Evolutionary conservation across 306 rosid genomes (phyloP).

Genomic region (Geum urbanum): DNA sequence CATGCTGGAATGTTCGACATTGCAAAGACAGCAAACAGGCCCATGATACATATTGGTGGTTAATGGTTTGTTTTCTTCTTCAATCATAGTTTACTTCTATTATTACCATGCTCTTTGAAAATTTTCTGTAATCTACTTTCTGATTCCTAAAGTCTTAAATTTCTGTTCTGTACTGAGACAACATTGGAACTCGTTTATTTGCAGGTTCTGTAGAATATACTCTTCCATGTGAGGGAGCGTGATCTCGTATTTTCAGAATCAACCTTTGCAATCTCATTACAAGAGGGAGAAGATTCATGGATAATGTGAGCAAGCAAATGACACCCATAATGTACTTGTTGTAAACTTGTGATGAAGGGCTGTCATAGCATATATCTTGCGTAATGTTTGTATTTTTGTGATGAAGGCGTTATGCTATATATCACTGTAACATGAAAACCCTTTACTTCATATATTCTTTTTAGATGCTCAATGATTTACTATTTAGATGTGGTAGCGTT

Average conservation of each 20-base stretch:
- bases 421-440: not conserved
- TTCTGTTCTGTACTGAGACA: not conserved
- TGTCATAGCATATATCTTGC: not conserved
- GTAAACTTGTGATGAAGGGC: too few species aligned
- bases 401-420: not conserved
- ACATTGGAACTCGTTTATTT: not conserved
- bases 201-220: conserved; percentile 2
- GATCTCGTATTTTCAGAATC: not conserved
- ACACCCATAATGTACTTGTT: too few species aligned
- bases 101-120: not conserved
- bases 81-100: not conserved
- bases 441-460: not conserved
- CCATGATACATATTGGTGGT: conserved; percentile 98
- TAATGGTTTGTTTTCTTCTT: conserved; percentile 35
- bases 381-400: not conserved
- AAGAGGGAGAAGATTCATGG: not conserved
- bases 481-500: too few species aligned
- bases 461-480: too few species aligned
- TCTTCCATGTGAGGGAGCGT: not conserved
- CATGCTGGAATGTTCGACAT: conserved; percentile 95
- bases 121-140: not conserved
- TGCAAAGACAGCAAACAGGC: conserved; percentile 88
- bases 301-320: too few species aligned
- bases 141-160: not conserved
- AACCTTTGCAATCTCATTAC: not conserved